phyloP scores from a whole-genome alignment of 306 rosid species.

The Cucurbita moschata region DNA sequence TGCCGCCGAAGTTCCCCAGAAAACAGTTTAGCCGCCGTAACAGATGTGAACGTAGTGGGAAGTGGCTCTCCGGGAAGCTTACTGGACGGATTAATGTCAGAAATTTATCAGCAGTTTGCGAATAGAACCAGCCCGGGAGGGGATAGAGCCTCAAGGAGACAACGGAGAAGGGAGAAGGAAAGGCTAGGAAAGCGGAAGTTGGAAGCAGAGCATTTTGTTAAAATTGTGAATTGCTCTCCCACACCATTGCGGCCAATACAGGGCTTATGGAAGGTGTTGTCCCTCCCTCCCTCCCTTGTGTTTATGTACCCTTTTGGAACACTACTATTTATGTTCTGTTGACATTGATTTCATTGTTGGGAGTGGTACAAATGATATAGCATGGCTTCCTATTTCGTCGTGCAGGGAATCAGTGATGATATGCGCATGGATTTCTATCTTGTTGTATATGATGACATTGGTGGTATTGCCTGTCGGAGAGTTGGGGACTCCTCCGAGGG shows the following conservation, averaged over 20 bases:
- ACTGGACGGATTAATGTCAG: slow-evolving; percentile 56
- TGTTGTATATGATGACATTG: slow-evolving; percentile 70
- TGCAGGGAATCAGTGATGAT: slow-evolving; percentile 84
- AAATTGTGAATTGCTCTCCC: slow-evolving; percentile 70
- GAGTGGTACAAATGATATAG: background rate
- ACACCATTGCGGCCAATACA: slow-evolving; percentile 68
- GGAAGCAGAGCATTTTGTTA: slow-evolving; percentile 93
- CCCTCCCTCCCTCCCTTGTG: slow-evolving; percentile 12
- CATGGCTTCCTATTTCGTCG: background rate
- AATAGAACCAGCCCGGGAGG: slow-evolving; percentile 64
- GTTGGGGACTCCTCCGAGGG: slow-evolving; percentile 47
- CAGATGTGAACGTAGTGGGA: slow-evolving; percentile 24
- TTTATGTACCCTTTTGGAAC: background rate
- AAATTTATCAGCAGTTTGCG: slow-evolving; percentile 82
- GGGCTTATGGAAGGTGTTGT: slow-evolving; percentile 92
- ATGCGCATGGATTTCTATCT: slow-evolving; percentile 67
- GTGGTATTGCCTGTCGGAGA: slow-evolving; percentile 71
- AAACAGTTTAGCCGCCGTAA: slow-evolving; percentile 22
- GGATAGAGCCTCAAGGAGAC: slow-evolving; percentile 57
- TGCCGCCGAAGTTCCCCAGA: slow-evolving; percentile 32
- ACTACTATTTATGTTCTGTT: background rate
- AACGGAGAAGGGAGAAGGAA: slow-evolving; percentile 65
- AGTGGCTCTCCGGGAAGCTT: slow-evolving; percentile 63
- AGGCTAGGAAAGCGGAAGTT: slow-evolving; percentile 52
- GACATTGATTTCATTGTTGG: background rate